A percentile compares a stretch with the other conserved stretches of the same genome.
Conservation (phyloP, 139 green algal species). For the Coelastrella sp. region DNA sequence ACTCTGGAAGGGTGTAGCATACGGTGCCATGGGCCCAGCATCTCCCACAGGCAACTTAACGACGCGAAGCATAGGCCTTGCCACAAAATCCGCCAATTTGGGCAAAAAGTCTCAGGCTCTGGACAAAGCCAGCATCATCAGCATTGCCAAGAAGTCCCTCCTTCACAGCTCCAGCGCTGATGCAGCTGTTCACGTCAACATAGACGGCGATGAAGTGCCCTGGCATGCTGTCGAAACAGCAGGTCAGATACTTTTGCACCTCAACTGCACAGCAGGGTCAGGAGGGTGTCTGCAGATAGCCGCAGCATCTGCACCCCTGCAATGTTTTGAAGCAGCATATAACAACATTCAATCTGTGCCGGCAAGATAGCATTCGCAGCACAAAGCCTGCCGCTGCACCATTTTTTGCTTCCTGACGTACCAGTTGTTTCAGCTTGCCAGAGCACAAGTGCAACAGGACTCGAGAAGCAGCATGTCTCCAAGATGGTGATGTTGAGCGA, state of each 20-base stretch:
- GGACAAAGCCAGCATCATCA: slow-evolving; percentile 2
- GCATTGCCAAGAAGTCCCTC: slow-evolving; percentile 35
- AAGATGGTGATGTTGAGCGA: no score
- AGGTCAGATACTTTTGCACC: neutral
- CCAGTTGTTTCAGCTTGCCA: no score
- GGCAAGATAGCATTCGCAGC: neutral
- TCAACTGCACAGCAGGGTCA: no score
- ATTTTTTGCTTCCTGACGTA: neutral
- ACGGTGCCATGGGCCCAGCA: neutral
- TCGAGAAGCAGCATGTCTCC: no score
- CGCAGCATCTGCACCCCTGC: neutral
- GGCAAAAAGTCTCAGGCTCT: neutral
- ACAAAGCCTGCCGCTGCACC: neutral
- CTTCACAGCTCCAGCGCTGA: neutral
- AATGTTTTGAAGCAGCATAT: neutral
- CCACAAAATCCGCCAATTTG: neutral
- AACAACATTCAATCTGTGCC: neutral
- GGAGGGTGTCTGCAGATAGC: neutral
- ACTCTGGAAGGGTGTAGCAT: neutral
- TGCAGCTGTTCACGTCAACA: neutral
- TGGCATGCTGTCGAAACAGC: slow-evolving; percentile 33
- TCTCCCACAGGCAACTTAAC: neutral
- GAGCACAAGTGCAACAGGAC: no score
- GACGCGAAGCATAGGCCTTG: neutral
- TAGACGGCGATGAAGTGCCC: slow-evolving; percentile 23